Conservation (phyloP, 306 rosid species). For the Cucumis hystrix region DNA sequence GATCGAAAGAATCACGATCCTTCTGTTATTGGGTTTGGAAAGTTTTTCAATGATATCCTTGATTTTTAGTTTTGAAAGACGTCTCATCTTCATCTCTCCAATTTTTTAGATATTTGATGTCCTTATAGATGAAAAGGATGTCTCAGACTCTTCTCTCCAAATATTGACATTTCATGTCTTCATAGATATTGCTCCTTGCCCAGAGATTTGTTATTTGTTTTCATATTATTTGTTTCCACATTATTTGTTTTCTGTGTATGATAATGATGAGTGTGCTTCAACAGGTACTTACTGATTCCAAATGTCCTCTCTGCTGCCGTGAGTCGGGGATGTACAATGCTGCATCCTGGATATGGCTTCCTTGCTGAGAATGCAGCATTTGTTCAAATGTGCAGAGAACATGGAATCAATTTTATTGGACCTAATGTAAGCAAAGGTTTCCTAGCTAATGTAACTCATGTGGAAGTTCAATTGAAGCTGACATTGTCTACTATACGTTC, state of each 20-base stretch:
- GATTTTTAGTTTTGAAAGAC: background rate
- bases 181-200: background rate
- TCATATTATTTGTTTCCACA: background rate
- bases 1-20: background rate
- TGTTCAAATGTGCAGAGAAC: conserved; percentile 91
- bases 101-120: background rate
- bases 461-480: background rate
- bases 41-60: background rate
- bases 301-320: conserved; percentile 83
- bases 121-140: background rate
- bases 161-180: background rate
- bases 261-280: conserved; percentile 6
- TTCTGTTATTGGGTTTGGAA: background rate
- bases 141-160: background rate
- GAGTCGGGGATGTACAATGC: conserved; percentile 70
- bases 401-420: conserved; percentile 91
- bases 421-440: conserved; percentile 53
- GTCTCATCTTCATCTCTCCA: background rate
- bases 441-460: background rate
- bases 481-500: background rate
- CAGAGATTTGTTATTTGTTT: background rate
- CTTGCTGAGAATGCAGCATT: conserved; percentile 91
- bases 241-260: background rate
- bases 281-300: conserved; percentile 69
- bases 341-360: conserved; percentile 99